These are phyloP conservation scores for Populus simonii DNA, from an alignment of 345 rosid species.

Conservation along the genomic window DNA sequence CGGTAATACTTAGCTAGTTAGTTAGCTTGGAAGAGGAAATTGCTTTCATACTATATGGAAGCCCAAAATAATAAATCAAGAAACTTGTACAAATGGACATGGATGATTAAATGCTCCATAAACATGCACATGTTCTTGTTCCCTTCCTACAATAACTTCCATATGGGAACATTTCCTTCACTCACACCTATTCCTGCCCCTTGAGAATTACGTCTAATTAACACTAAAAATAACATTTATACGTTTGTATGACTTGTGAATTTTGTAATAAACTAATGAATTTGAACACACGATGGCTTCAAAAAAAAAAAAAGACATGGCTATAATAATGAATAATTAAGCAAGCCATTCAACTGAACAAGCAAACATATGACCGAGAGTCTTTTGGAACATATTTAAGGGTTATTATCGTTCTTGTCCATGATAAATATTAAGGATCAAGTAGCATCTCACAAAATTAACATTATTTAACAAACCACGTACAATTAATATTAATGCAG, in stretches of 20 bases:
- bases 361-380: constrained; percentile 10
- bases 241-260: not conserved
- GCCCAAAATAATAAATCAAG: not conserved
- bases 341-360: constrained; percentile 24
- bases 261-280: constrained; percentile 3
- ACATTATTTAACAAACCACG: constrained; percentile 27
- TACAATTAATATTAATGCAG: constrained; percentile 10
- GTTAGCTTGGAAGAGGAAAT: constrained; percentile 4
- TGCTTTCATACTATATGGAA: not conserved
- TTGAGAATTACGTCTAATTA: not conserved
- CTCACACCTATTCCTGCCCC: not conserved
- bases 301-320: constrained; percentile 1
- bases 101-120: constrained; percentile 54
- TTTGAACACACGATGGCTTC: not conserved
- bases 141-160: constrained; percentile 30
- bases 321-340: not conserved
- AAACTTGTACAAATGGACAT: constrained; percentile 27
- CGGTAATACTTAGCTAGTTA: not conserved
- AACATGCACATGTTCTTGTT: constrained; percentile 61
- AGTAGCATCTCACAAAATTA: constrained; percentile 10
- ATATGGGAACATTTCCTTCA: constrained; percentile 15
- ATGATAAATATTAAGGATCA: not conserved
- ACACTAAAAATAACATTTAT: not conserved
- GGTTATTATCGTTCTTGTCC: constrained; percentile 23
- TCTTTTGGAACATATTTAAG: not conserved